Evolutionary conservation across 441 rosid species (phyloP), one percentile per base, ranked within the genome.

Genomic region (Kokia cookei): DNA sequence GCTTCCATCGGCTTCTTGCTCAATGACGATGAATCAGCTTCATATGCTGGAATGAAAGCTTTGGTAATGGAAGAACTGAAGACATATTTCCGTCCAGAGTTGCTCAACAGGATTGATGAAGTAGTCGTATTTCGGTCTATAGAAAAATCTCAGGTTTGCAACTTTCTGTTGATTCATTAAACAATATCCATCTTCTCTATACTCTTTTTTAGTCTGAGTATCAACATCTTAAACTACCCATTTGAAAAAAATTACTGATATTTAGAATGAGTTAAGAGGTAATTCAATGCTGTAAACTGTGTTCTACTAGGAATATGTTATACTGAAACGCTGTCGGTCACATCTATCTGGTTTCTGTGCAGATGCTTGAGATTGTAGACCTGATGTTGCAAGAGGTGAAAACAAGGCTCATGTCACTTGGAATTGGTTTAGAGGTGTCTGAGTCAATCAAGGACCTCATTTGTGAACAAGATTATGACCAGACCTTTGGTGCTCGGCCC

Each of bases 351-450:
- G 76, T 50, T 17, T 24, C 14, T 24, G 17, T 81, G 58, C 93
- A 96, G 99, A 91, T 92, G 95, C 85, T 92, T 59, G 84, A 83
- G 82, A 96, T 96, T 67, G 80, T 91, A 76, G 84, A 84, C 77
- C 74, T 93, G 80, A 96, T 96, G 97, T 82, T 96, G 85, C 87
- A 82, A 87, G 98, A 92, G 74, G 91, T 96, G 78, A 93, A 90
- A 82, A 83, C 80, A 45, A 89, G 93, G 85, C 89, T 96, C 14
- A 84, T 85, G 40, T 87, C 93, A 6, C 88, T 91, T 4, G 99
- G 98, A 64, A 87, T 93, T 13, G 90, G 93, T 12, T 80, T 96
- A 80, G 97, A 96, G 80, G 98, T 93, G 32, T 85, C 97, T 3
- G 92, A 91, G 15, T 73, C 93, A 7, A 78, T 93, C 40, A 96